phyloP scores from a whole-genome alignment of 257 asterid species.

The Lavandula angustifolia region DNA sequence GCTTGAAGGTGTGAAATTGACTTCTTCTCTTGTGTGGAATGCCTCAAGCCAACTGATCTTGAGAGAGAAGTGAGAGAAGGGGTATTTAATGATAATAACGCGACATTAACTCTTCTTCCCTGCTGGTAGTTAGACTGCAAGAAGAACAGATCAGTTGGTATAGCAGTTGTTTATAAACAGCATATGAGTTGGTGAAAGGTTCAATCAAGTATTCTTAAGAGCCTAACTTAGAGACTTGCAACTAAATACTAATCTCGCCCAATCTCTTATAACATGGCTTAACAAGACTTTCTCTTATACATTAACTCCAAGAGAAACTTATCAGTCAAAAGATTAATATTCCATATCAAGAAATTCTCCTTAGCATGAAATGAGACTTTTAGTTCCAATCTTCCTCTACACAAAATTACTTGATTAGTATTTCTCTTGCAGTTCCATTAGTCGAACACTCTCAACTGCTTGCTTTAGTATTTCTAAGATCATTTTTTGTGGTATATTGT shows the following conservation, averaged over 20 bases:
- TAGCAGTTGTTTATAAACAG: not conserved
- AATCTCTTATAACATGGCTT: no score
- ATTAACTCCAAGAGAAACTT: no score
- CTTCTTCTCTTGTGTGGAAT: conserved; percentile 31
- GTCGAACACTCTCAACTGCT: no score
- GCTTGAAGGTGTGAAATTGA: conserved; percentile 37
- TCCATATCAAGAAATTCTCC: no score
- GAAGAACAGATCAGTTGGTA: not conserved
- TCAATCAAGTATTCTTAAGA: not conserved
- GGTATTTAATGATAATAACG: conserved; percentile 33
- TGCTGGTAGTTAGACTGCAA: conserved; percentile 55
- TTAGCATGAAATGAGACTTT: no score
- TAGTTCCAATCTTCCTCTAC: no score
- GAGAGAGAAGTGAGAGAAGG: conserved; percentile 34
- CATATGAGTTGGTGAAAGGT: not conserved
- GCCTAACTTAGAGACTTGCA: not conserved
- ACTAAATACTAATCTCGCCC: not conserved
- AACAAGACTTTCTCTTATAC: no score
- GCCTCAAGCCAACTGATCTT: conserved; percentile 33
- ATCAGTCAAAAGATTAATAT: no score
- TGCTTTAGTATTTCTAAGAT: no score
- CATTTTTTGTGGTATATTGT: no score
- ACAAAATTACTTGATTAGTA: no score
- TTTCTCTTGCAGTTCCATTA: no score
- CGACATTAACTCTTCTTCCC: conserved; percentile 32